A percentile compares a stretch with the other conserved stretches of the same genome.
phyloP scores from a whole-genome alignment of 345 rosid species.

The Streptanthus diversifolius region DNA sequence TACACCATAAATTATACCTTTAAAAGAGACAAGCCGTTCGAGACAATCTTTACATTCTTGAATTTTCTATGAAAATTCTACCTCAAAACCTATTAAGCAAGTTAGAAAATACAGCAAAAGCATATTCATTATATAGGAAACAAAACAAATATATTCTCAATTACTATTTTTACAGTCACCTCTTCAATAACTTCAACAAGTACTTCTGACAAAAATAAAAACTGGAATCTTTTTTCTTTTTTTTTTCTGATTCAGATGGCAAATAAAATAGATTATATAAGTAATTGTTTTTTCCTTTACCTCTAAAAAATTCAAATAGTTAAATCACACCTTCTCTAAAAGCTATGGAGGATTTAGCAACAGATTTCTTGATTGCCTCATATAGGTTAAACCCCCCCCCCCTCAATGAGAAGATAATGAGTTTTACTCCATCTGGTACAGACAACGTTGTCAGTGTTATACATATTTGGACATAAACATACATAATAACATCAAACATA shows the following conservation, averaged over 20 bases:
- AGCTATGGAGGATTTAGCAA: conserved; percentile 53
- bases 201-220: conserved; percentile 89
- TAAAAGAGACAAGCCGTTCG: too few relatives aligned
- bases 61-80: conserved; percentile 72
- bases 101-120: background rate
- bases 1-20: too few relatives aligned
- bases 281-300: conserved; percentile 33
- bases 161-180: conserved; percentile 39
- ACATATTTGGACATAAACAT: too few relatives aligned
- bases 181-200: conserved; percentile 96
- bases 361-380: conserved; percentile 71
- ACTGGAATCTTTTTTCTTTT: conserved; percentile 66
- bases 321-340: conserved; percentile 81
- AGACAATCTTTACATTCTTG: conserved; percentile 71
- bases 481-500: too few relatives aligned
- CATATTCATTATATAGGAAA: background rate
- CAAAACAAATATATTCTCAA: background rate
- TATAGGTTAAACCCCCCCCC: conserved; percentile 94
- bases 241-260: conserved; percentile 49
- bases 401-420: conserved; percentile 79
- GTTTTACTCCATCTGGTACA: conserved; percentile 77
- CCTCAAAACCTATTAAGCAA: too few relatives aligned
- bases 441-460: background rate
- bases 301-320: conserved; percentile 73
- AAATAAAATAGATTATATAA: background rate